These are phyloP conservation scores for Boletus tylopilopsis DNA, from an alignment of 768 basidiomycete genomes.

Conservation along the genomic window DNA sequence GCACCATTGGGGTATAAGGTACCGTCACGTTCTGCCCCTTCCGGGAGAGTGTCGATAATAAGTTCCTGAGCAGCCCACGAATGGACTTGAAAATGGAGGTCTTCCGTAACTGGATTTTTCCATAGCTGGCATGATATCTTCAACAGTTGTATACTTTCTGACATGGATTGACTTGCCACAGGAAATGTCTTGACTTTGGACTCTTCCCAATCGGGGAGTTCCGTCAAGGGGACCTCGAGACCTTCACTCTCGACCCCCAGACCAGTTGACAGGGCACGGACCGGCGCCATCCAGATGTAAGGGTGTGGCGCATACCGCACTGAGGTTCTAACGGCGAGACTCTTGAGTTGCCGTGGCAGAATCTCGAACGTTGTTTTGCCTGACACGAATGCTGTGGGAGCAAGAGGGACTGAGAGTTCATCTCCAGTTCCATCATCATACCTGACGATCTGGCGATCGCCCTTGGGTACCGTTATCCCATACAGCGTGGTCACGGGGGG, in stretches of 20 bases:
- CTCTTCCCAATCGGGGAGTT: slow-evolving; percentile 80
- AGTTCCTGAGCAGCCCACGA: slow-evolving; percentile 67
- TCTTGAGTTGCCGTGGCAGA: slow-evolving; percentile 67
- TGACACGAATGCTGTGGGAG: slow-evolving; percentile 79
- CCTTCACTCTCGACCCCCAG: slow-evolving; percentile 79
- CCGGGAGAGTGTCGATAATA: slow-evolving; percentile 65
- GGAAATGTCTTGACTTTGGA: slow-evolving; percentile 68
- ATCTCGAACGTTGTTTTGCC: slow-evolving; percentile 86
- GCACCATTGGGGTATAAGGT: slow-evolving; percentile 83
- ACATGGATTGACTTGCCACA: slow-evolving; percentile 36
- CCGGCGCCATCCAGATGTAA: slow-evolving; percentile 85
- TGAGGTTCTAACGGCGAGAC: slow-evolving; percentile 67
- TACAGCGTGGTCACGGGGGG: slow-evolving; percentile 84
- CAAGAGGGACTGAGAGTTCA: slow-evolving; percentile 74
- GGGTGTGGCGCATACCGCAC: slow-evolving; percentile 83
- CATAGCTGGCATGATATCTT: slow-evolving; percentile 50
- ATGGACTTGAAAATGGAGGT: slow-evolving; percentile 86
- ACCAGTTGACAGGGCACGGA: slow-evolving; percentile 69
- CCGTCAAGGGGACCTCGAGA: slow-evolving; percentile 56
- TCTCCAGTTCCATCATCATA: slow-evolving; percentile 89
- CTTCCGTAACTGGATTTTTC: slow-evolving; percentile 89
- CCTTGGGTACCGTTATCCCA: slow-evolving; percentile 62
- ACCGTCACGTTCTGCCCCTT: slow-evolving; percentile 48
- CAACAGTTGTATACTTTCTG: not conserved
- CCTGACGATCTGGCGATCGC: slow-evolving; percentile 49